Evolutionary conservation across 1,284 basidiomycete species (phyloP).

Genomic region (Salmacisia buchloeana): DNA sequence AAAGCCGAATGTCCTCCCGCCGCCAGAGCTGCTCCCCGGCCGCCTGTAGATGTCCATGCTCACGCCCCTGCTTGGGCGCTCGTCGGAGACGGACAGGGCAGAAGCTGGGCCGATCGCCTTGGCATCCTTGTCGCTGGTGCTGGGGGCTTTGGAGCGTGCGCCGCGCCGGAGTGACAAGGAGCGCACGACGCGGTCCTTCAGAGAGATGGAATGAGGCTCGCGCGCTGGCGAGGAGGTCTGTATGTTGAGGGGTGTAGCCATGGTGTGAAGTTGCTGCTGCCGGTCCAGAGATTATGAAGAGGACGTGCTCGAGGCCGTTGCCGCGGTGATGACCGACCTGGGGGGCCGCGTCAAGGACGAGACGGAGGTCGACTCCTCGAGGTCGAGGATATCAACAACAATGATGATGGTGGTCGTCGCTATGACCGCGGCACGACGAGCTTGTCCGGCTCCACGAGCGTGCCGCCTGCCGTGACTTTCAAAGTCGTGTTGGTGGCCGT

Average conservation of each 20-base stretch:
- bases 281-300: too few relatives aligned
- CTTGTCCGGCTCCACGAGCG: too few relatives aligned
- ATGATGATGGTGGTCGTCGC: too few relatives aligned
- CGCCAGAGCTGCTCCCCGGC: not conserved
- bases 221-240: not conserved
- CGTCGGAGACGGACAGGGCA: not conserved
- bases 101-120: not conserved
- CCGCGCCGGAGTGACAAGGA: not conserved
- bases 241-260: slow-evolving; percentile 6
- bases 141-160: not conserved
- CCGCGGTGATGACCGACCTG: too few relatives aligned
- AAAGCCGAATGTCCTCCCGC: not conserved
- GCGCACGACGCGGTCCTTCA: slow-evolving; percentile 7
- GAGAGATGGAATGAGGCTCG: not conserved
- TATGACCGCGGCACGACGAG: too few relatives aligned
- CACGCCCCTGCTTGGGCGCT: too few relatives aligned
- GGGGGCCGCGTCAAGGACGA: too few relatives aligned
- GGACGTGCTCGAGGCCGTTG: too few relatives aligned
- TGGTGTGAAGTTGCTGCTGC: not conserved
- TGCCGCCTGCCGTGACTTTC: too few relatives aligned
- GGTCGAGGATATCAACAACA: too few relatives aligned
- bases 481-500: too few relatives aligned
- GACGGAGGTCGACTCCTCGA: too few relatives aligned
- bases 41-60: not conserved
- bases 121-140: not conserved